These are phyloP conservation scores for Pyrus hybrid DNA, from an alignment of 331 rosid species.

Conservation along the genomic window DNA sequence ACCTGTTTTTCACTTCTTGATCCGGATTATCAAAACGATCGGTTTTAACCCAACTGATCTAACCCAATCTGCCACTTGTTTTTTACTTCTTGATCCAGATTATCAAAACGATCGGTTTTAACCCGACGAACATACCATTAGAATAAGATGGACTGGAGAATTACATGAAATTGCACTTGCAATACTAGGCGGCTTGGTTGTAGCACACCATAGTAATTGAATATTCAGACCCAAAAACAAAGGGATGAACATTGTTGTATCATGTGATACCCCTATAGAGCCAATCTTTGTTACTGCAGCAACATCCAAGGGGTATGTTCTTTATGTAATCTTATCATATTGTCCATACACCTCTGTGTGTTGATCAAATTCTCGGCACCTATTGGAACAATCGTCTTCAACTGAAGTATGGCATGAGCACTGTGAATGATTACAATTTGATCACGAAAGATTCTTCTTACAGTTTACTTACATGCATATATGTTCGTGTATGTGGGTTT, in stretches of 20 bases:
- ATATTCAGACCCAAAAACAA: no score
- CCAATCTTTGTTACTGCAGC: slow-evolving; percentile 91
- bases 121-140: no score
- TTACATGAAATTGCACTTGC: background rate
- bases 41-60: no score
- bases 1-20: no score
- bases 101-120: background rate
- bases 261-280: slow-evolving; percentile 51
- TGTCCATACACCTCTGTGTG: background rate
- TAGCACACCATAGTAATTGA: no score
- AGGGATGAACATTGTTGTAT: no score
- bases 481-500: background rate
- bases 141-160: no score
- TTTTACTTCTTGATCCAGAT: no score
- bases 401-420: background rate
- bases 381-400: background rate
- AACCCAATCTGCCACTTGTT: no score
- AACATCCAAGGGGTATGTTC: slow-evolving; percentile 71
- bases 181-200: background rate
- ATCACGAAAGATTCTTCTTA: no score
- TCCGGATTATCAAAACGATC: no score
- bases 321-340: background rate
- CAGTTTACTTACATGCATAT: background rate
- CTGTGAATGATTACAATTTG: background rate
- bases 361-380: background rate